phyloP scores from a whole-genome alignment of 2,329 filamentous ascomycete genomes.

The Tolypocladium capitatum region DNA sequence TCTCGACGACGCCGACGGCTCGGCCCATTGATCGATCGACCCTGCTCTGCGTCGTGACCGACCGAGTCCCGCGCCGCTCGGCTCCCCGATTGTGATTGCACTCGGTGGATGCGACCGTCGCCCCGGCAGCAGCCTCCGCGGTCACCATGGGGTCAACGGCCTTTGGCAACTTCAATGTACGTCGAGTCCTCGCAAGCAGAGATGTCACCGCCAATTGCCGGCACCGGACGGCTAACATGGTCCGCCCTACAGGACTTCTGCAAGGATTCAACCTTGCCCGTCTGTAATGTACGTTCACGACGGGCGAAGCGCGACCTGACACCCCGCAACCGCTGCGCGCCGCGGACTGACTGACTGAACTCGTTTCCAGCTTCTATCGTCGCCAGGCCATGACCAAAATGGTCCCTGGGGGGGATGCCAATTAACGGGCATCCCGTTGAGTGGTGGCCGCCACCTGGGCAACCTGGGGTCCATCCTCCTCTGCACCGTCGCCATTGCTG shows the following conservation, averaged over 20 bases:
- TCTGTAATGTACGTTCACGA: slow-evolving; percentile 55
- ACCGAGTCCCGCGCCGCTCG: not conserved
- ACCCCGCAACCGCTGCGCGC: slow-evolving; percentile 4
- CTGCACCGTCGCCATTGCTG: slow-evolving; percentile 60
- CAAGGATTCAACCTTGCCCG: slow-evolving; percentile 67
- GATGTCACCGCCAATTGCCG: not conserved
- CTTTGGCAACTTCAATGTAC: slow-evolving; percentile 48
- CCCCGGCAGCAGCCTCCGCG: slow-evolving; percentile 8
- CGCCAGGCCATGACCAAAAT: slow-evolving; percentile 42
- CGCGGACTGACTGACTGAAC: slow-evolving; percentile 6
- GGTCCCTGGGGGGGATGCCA: slow-evolving; percentile 56
- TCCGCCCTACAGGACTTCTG: slow-evolving; percentile 53
- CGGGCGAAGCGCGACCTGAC: not conserved
- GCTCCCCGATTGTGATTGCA: slow-evolving; percentile 1
- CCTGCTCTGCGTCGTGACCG: not conserved
- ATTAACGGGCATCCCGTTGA: slow-evolving; percentile 61
- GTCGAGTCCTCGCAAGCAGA: slow-evolving; percentile 1
- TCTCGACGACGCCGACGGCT: not conserved
- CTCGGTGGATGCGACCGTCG: not conserved
- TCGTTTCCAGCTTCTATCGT: slow-evolving; percentile 35
- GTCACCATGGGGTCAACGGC: slow-evolving; percentile 45
- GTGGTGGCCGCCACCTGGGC: slow-evolving; percentile 51
- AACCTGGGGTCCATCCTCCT: slow-evolving; percentile 91
- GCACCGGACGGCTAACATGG: slow-evolving; percentile 11
- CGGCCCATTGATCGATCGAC: not conserved